These are phyloP conservation scores for Liquidambar formosana DNA, from an alignment of 164 flowering plant species.

Conservation along the genomic window DNA sequence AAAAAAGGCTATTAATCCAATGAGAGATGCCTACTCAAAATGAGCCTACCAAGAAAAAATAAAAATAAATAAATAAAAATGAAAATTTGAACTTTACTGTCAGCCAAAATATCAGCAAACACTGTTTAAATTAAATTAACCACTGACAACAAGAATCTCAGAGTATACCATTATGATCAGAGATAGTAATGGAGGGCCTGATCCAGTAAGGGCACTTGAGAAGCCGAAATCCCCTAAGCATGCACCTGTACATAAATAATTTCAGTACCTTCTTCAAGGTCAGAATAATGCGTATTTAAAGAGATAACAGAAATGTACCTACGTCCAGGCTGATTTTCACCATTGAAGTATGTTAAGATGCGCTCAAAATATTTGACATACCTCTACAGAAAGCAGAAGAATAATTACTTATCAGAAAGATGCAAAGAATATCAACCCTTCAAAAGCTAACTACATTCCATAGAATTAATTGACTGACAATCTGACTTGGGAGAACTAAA, in stretches of 20 bases:
- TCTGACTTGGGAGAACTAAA: constrained; percentile 97
- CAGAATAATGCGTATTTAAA: neutral
- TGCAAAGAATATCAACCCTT: neutral
- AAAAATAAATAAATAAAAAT: too few species aligned
- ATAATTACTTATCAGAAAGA: constrained; percentile 17
- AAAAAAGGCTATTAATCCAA: too few species aligned
- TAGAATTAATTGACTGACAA: constrained; percentile 53
- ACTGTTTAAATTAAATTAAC: too few species aligned
- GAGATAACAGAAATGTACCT: constrained; percentile 47
- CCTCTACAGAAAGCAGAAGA: constrained; percentile 48
- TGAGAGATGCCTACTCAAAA: too few species aligned
- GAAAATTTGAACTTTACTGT: too few species aligned
- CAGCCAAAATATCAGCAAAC: too few species aligned
- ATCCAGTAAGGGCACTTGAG: constrained; percentile 95
- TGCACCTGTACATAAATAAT: constrained; percentile 61
- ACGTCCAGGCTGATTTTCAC: constrained; percentile 83
- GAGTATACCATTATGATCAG: constrained; percentile 80
- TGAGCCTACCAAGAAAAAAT: too few species aligned
- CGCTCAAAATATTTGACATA: constrained; percentile 96
- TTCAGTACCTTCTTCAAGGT: constrained; percentile 12
- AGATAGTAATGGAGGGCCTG: constrained; percentile 88
- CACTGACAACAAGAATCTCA: neutral
- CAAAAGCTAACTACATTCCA: constrained; percentile 1
- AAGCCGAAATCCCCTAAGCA: constrained; percentile 97
- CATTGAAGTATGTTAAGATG: constrained; percentile 67